Evolutionary conservation across 176 grass and related monocot species (phyloP), one percentile per base, ranked within the genome.

Genomic region (Aegilops bicornis): DNA sequence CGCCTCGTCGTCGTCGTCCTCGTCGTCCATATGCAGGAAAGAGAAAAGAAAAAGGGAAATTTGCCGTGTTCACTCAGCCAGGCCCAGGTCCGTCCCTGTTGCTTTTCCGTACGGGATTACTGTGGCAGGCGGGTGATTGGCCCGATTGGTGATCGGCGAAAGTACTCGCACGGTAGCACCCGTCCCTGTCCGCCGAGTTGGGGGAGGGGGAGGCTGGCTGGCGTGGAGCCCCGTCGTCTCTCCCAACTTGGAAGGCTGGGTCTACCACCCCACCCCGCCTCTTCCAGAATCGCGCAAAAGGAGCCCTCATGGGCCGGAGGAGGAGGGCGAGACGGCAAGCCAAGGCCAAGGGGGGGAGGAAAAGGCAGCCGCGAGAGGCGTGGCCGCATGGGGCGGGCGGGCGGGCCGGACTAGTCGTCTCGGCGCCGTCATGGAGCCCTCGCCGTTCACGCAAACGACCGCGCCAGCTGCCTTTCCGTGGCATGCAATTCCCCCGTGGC

Each of bases 121-220:
- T 35, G 70, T 6, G 4, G n/a, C 3, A 36, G 87, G 35, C 52
- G 75, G 30, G 76, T 64, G 87, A 74, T 89, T 80, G 82, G 81
- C 31, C 32, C 23, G 3, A 68, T n/a, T 8, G 82, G 82, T 76
- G 77, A 81, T 75, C 11, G 68, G 50, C 56, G 20, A 12, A 79
- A 72, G 81, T 22, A 40, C 62, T 1, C 37, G 16, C 66, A 19
- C 52, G 19, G 19, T 9, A 59, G 56, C 77, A 29, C 7, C 15
- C 60, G 72, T 86, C 79, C 67, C 54, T 80, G 58, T 84, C 42
- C 31, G 6, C 8, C 83, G 15, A 78, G 63, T 40, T 82, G 71
- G 87, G 47, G 42, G 10, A 12, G 42, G 10, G 59, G 61, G 22
- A 75, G 42, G 73, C 30, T 76, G 71, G 64, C 33, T 73, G 56